Conservation (phyloP, 2,329 filamentous ascomycete genomes). For the Verticillium nubilum region DNA sequence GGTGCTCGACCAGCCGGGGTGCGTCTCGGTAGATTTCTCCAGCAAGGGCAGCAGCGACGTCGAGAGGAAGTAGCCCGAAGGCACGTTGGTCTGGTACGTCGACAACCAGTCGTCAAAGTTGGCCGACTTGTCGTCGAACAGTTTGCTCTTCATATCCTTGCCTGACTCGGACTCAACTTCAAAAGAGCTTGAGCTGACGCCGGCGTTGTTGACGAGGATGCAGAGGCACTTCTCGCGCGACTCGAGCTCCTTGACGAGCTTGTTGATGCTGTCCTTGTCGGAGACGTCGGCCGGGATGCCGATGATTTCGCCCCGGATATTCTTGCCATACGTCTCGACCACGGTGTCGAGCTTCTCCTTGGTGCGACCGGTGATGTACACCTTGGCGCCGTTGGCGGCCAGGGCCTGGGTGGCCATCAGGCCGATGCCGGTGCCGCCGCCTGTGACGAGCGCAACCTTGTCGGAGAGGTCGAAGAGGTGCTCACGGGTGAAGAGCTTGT, state of each 20-base stretch:
- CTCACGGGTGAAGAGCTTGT: constrained; percentile 25
- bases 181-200: constrained; percentile 52
- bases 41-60: constrained; percentile 58
- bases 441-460: constrained; percentile 38
- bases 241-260: constrained; percentile 51
- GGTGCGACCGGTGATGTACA: constrained; percentile 65
- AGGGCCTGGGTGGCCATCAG: constrained; percentile 65
- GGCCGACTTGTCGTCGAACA: constrained; percentile 58
- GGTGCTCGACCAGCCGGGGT: constrained; percentile 46
- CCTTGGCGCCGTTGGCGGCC: constrained; percentile 60
- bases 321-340: constrained; percentile 51
- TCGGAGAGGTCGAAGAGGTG: constrained; percentile 35
- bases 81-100: constrained; percentile 71
- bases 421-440: constrained; percentile 58
- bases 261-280: constrained; percentile 52
- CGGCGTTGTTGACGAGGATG: constrained; percentile 65
- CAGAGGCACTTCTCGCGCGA: constrained; percentile 52
- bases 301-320: constrained; percentile 49
- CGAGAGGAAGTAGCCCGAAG: constrained; percentile 61
- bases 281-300: constrained; percentile 58
- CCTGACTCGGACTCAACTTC: constrained; percentile 48
- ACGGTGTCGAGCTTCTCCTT: constrained; percentile 57
- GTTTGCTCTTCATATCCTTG: constrained; percentile 49
- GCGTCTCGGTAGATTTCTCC: constrained; percentile 38
- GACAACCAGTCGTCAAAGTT: constrained; percentile 66